A percentile compares a stretch with the other conserved stretches of the same genome.
Conservation (phyloP, 106 monocot species). For the Vanilla planifolia region DNA sequence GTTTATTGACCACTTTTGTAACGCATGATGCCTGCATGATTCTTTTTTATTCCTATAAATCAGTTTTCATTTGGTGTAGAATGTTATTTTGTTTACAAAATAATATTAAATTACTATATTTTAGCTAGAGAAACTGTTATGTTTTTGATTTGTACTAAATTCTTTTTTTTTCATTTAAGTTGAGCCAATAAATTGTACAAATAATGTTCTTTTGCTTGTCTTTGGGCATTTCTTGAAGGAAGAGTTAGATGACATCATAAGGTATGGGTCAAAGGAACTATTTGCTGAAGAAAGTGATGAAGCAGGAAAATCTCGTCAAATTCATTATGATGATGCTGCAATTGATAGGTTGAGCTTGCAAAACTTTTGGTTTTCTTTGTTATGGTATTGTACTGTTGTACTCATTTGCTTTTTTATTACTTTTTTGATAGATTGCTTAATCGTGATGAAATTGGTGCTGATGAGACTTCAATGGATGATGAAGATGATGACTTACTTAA, state of each 20-base stretch:
- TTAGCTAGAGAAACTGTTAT: too few species aligned
- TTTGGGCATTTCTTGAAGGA: slow-evolving; percentile 36
- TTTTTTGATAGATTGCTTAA: slow-evolving; percentile 56
- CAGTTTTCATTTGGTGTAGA: too few species aligned
- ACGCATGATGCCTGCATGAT: too few species aligned
- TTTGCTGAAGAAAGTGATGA: slow-evolving; percentile 91
- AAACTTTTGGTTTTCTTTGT: neutral
- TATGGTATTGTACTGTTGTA: neutral
- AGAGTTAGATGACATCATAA: slow-evolving; percentile 96
- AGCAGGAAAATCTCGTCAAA: slow-evolving; percentile 84
- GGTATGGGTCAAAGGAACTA: slow-evolving; percentile 94
- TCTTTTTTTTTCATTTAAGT: neutral
- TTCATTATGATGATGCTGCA: slow-evolving; percentile 96
- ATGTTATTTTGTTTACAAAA: too few species aligned
- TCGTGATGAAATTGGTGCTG: slow-evolving; percentile 79
- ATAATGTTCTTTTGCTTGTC: neutral
- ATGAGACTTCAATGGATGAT: slow-evolving; percentile 73
- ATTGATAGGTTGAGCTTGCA: slow-evolving; percentile 60
- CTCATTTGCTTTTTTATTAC: neutral
- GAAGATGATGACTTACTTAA: slow-evolving; percentile 86
- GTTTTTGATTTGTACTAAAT: neutral
- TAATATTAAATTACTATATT: too few species aligned
- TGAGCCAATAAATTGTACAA: neutral
- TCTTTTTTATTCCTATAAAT: too few species aligned
- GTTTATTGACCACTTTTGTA: too few species aligned